Conservation (phyloP, 176 grass and related monocot genomes). For the Zizania latifolia region DNA sequence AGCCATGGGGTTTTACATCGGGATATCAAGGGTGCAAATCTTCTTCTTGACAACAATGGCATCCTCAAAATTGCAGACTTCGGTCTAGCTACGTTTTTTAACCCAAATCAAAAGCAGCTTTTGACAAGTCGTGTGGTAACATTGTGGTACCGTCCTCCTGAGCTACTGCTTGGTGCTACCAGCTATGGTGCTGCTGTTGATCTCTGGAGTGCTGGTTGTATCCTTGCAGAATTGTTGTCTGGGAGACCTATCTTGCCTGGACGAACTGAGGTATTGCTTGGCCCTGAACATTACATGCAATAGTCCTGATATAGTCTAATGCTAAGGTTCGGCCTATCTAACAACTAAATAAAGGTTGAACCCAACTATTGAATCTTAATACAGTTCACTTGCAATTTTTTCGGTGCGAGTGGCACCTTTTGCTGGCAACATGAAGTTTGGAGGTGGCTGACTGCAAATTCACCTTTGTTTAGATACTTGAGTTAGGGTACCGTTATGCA, state of each 20-base stretch:
- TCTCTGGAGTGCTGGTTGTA: slow-evolving; percentile 32
- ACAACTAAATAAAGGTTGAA: not conserved
- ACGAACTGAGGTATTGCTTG: slow-evolving; percentile 21
- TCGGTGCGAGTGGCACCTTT: not conserved
- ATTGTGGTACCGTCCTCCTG: slow-evolving; percentile 30
- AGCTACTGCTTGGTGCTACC: slow-evolving; percentile 25
- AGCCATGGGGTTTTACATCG: slow-evolving; percentile 19
- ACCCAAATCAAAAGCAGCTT: slow-evolving; percentile 1
- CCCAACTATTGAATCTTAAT: not conserved
- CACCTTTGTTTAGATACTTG: not conserved
- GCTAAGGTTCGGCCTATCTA: too few species aligned
- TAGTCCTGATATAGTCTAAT: too few species aligned
- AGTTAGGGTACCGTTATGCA: not conserved
- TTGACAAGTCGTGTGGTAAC: slow-evolving; percentile 32
- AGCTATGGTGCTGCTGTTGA: slow-evolving; percentile 20
- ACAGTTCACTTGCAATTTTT: not conserved
- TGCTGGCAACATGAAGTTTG: not conserved
- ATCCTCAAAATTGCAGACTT: slow-evolving; percentile 26
- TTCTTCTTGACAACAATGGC: slow-evolving; percentile 18
- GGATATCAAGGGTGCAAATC: slow-evolving; percentile 30
- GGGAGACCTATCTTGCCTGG: slow-evolving; percentile 33
- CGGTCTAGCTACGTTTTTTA: slow-evolving; percentile 27
- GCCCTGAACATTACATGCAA: not conserved
- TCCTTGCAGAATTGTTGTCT: slow-evolving; percentile 24
- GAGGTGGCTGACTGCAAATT: not conserved